Base-by-base conservation (phyloP, 2,329 filamentous ascomycete genomes). In the Zymoseptoria tritici region DNA sequence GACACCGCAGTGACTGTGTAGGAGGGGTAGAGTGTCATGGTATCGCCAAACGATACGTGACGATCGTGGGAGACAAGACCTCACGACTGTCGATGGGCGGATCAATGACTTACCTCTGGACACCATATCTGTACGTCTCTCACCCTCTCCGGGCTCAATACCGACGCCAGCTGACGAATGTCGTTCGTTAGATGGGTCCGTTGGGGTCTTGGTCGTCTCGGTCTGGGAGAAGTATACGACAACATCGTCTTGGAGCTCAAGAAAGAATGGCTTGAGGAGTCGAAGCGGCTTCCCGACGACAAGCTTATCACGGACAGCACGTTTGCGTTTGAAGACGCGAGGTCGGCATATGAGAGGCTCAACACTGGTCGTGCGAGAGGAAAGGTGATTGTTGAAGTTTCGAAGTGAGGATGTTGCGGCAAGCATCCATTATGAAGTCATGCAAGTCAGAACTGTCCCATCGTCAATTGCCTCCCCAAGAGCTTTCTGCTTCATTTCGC, bases 321-420 rank as follows among this genome's bases (percentile, higher is more conserved):
- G 1, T 85, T 81, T 66, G 73, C 76, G 5, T 85, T 84, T 70
- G 82, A 83, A 49, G 79, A 88, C 59, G 80, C 77, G 2, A 66
- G 66, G 55, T 59, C 70, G 60, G 72, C 72, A 1, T 74, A 73
- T 57, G 72, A 71, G 63, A 65, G 70, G 59, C 56, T 74, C 54
- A 72, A 71, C 54, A 73, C 68, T 7, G 71, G 72, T 3, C 58
- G 71, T 19, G 67, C 71, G 19, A 69, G 66, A 55, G 72, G 71
- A 1, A 74, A 73, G 63, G 71, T 74, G 3, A 67, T 73, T 16
- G 62, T 73, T 46, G 36, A 46, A n/a, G 36, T 46, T 13, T 46
- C 36, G 36, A 46, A n/a, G 16, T 46, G 36, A 46, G 36, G 36
- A 16, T 46, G 36, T 42, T 42, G 11, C 16, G 9, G 9, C 36